phyloP scores from a whole-genome alignment of 1,284 basidiomycete species.

The Trichosporon sp. region DNA sequence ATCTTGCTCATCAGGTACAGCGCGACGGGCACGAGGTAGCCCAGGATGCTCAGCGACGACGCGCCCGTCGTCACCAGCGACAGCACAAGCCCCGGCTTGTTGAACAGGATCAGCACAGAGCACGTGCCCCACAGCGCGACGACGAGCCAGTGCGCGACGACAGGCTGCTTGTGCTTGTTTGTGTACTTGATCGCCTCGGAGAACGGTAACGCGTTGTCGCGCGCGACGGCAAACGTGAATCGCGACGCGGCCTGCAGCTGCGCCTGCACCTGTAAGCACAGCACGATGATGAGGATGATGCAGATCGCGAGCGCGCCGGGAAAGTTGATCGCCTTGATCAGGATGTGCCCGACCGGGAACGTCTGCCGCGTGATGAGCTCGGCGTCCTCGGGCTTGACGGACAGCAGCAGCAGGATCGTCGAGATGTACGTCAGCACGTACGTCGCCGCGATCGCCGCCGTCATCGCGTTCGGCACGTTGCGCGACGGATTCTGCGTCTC shows the following conservation, averaged over 20 bases:
- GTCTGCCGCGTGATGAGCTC: conserved; percentile 24
- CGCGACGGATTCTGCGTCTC: conserved; percentile 48
- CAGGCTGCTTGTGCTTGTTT: conserved; percentile 37
- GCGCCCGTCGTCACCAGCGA: conserved; percentile 41
- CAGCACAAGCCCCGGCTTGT: conserved; percentile 25
- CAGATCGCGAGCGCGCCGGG: conserved; percentile 36
- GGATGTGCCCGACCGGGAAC: conserved; percentile 46
- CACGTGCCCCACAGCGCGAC: conserved; percentile 35
- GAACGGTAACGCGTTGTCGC: conserved; percentile 48
- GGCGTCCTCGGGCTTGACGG: conserved; percentile 36
- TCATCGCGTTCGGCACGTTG: conserved; percentile 48
- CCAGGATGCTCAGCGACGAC: conserved; percentile 37
- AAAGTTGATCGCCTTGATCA: conserved; percentile 34
- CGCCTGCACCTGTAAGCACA: conserved; percentile 43
- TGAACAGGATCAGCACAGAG: conserved; percentile 29
- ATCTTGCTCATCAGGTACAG: conserved; percentile 42
- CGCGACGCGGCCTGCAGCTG: conserved; percentile 48
- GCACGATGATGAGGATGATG: conserved; percentile 32
- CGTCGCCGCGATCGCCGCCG: conserved; percentile 31
- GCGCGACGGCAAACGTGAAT: conserved; percentile 47
- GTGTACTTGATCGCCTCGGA: conserved; percentile 38
- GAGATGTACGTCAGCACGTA: conserved; percentile 46
- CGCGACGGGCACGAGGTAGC: conserved; percentile 37
- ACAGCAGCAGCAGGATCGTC: conserved; percentile 41
- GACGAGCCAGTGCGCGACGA: conserved; percentile 45